Conservation (phyloP, 495 filamentous ascomycete genomes). For the Durotheca rogersii region DNA sequence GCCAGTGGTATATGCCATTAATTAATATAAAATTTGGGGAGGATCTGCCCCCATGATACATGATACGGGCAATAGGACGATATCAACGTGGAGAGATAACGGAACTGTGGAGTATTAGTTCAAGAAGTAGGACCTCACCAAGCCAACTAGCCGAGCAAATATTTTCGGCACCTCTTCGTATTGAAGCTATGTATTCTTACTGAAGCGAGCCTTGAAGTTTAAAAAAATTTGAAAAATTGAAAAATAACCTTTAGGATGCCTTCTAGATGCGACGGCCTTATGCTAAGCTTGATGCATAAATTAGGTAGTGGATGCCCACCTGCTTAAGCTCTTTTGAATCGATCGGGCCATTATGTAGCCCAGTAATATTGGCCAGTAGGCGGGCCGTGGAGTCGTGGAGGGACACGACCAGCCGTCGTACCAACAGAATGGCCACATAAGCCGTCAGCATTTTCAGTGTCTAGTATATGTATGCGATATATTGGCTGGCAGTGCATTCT, state of each 20-base stretch:
- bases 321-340: no score
- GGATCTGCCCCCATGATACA: slow-evolving; percentile 21
- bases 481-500: slow-evolving; percentile 27
- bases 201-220: no score
- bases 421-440: slow-evolving; percentile 36
- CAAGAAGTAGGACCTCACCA: slow-evolving; percentile 29
- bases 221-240: no score
- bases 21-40: slow-evolving; percentile 27
- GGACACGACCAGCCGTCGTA: no score
- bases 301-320: no score
- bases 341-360: no score
- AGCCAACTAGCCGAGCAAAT: slow-evolving; percentile 31
- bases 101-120: slow-evolving; percentile 30
- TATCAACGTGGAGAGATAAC: slow-evolving; percentile 34
- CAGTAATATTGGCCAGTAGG: no score
- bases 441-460: slow-evolving; percentile 26
- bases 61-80: slow-evolving; percentile 28
- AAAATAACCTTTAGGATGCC: no score
- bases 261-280: no score
- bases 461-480: slow-evolving; percentile 29
- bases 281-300: no score
- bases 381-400: no score
- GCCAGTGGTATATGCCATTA: slow-evolving; percentile 23
- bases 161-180: slow-evolving; percentile 3
- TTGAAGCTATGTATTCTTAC: no score